These are phyloP conservation scores for Kokia cookei DNA, from an alignment of 441 rosid genomes.

Conservation along the genomic window DNA sequence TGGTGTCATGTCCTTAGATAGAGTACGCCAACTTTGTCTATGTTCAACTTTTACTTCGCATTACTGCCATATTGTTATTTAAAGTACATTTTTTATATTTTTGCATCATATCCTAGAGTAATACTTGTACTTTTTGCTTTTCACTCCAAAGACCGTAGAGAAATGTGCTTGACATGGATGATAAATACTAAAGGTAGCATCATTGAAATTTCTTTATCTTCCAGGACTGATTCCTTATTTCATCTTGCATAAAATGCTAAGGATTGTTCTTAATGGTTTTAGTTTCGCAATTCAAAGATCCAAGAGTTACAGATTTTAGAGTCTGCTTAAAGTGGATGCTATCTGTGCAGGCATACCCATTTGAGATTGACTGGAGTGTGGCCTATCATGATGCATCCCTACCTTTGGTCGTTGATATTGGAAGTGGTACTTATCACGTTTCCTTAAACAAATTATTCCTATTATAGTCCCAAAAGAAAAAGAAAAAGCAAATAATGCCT, in stretches of 20 bases:
- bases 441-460: neutral
- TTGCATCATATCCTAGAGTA: neutral
- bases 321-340: conserved; percentile 7
- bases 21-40: conserved; percentile 29
- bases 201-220: neutral
- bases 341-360: conserved; percentile 58
- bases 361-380: conserved; percentile 47
- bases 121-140: neutral
- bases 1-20: conserved; percentile 60
- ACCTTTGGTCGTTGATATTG: conserved; percentile 66
- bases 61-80: neutral
- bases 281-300: neutral
- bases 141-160: neutral
- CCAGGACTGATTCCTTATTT: neutral
- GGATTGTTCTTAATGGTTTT: neutral
- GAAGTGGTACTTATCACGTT: conserved; percentile 44
- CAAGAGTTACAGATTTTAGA: neutral
- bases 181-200: conserved; percentile 1
- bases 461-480: neutral
- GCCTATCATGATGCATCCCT: conserved; percentile 36
- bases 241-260: neutral
- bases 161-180: neutral
- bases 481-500: neutral
- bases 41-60: neutral
- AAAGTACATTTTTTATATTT: neutral